A percentile compares a stretch with the other conserved stretches of the same genome.
Evolutionary conservation across 345 rosid species (phyloP).

Genomic region (Eucalyptus guilfoylei): DNA sequence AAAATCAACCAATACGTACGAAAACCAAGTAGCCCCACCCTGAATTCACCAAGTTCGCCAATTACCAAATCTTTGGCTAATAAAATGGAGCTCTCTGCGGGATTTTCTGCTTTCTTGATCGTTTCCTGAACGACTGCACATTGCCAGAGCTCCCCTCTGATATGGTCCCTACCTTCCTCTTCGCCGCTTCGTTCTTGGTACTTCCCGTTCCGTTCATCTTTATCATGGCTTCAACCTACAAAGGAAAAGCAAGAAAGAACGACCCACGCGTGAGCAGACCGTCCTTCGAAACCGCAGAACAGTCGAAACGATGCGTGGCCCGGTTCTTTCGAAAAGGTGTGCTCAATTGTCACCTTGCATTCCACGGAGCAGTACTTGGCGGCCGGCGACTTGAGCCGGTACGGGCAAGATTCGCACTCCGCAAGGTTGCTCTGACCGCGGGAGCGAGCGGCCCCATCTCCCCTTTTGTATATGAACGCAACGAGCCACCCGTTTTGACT

Average conservation of each 20-base stretch:
- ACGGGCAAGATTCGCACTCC: background rate
- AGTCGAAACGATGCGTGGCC: background rate
- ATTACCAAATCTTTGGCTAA: background rate
- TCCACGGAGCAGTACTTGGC: background rate
- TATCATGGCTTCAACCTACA: background rate
- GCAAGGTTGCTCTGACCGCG: background rate
- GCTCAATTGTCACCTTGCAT: background rate
- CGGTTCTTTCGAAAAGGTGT: background rate
- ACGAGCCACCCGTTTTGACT: background rate
- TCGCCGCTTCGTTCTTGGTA: background rate
- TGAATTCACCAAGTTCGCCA: background rate
- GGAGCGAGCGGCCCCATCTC: background rate
- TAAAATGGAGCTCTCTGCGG: background rate
- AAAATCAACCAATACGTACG: background rate
- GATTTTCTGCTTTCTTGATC: background rate
- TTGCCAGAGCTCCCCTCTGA: background rate
- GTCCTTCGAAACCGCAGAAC: background rate
- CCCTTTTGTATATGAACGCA: background rate
- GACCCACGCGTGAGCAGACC: background rate
- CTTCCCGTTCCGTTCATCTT: background rate
- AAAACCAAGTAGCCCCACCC: background rate
- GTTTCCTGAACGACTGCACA: background rate
- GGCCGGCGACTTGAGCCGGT: accelerated
- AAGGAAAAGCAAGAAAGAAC: background rate
- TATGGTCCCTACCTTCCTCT: background rate